Evolutionary conservation across 2,329 filamentous ascomycete species (phyloP), one percentile per base, ranked within the genome.

Genomic region (Cadophora sp.): DNA sequence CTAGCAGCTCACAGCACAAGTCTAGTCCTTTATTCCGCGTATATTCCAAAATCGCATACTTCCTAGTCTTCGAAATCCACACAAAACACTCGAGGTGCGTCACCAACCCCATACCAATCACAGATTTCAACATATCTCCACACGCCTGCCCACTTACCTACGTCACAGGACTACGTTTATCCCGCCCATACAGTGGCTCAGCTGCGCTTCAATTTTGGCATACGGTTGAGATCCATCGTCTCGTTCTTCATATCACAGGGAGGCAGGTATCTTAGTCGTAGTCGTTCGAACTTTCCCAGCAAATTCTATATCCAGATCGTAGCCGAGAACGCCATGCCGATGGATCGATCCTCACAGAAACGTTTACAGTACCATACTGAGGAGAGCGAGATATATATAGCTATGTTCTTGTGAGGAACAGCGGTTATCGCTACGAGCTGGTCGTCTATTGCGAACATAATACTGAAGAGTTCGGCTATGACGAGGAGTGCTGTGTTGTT

Each of bases 401-500:
- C n/a, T n/a, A n/a, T n/a, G n/a, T n/a, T n/a, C n/a, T n/a, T n/a
- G n/a, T n/a, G n/a, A n/a, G n/a, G n/a, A n/a, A n/a, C n/a, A n/a
- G n/a, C n/a, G n/a, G n/a, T n/a, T n/a, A n/a, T n/a, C n/a, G n/a
- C n/a, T n/a, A n/a, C n/a, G n/a, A n/a, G n/a, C n/a, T n/a, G n/a
- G n/a, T n/a, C n/a, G n/a, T n/a, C n/a, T n/a, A n/a, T n/a, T n/a
- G n/a, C n/a, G n/a, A n/a, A n/a, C n/a, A n/a, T n/a, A n/a, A n/a
- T n/a, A n/a, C n/a, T n/a, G 24, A 53, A 53, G 24, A 53, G 9
- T 53, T 53, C 50, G 50, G 16, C 50, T 24, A 53, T 53, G 24
- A 53, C 27, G 50, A 47, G 9, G 2, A 47, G 18, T 3, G 43
- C 43, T 11, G n/a, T 53, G 33, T 53, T 53, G 27, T n/a, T 16